Evolutionary conservation across 1,139 yeast species (phyloP).

Genomic region (Sugiyamaella castrensis): DNA sequence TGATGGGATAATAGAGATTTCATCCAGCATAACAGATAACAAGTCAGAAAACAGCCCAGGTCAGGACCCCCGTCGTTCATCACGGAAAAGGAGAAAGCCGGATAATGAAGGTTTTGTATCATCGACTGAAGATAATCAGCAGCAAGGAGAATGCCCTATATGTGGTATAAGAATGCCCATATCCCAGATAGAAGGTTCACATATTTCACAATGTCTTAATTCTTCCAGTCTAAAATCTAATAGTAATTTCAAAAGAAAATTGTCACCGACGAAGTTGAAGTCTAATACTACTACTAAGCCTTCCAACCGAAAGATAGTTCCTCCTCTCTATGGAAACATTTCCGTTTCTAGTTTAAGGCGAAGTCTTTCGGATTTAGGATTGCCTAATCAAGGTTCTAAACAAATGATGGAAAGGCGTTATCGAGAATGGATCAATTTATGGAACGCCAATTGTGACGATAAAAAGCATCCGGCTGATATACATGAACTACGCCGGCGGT

Average conservation of each 20-base stretch:
- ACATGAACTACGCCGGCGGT: slow-evolving; percentile 50
- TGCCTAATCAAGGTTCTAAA: slow-evolving; percentile 64
- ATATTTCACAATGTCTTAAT: slow-evolving; percentile 64
- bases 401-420: slow-evolving; percentile 65
- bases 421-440: slow-evolving; percentile 72
- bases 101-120: slow-evolving; percentile 5
- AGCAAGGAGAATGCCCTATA: slow-evolving; percentile 55
- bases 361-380: slow-evolving; percentile 51
- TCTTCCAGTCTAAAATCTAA: background rate
- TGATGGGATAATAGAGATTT: background rate
- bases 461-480: slow-evolving; percentile 52
- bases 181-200: slow-evolving; percentile 56
- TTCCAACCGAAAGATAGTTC: slow-evolving; percentile 49
- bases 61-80: slow-evolving; percentile 7
- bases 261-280: slow-evolving; percentile 26
- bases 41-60: background rate
- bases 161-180: slow-evolving; percentile 59
- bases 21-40: background rate
- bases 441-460: slow-evolving; percentile 84
- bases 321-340: slow-evolving; percentile 29
- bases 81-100: slow-evolving; percentile 11
- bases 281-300: slow-evolving; percentile 46
- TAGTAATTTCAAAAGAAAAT: background rate
- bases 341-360: slow-evolving; percentile 61
- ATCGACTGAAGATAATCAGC: slow-evolving; percentile 8